Evolutionary conservation across 2,329 filamentous ascomycete genomes (phyloP).

Genomic region (Triangularia setosa): DNA sequence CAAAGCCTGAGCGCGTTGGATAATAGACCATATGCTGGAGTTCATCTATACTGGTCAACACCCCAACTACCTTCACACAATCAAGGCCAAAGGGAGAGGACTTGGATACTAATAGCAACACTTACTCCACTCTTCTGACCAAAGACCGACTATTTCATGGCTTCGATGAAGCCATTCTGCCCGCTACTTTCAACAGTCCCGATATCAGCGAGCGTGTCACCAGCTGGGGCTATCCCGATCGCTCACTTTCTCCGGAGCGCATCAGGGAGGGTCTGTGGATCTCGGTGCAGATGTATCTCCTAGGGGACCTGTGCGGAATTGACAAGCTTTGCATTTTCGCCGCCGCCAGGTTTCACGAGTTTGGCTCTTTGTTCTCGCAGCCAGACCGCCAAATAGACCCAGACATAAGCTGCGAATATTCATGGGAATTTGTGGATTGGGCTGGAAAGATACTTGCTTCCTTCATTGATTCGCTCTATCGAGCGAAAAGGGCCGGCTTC

Average conservation of each 20-base stretch:
- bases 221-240: background rate
- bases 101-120: background rate
- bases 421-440: background rate
- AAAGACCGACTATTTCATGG: background rate
- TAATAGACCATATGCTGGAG: background rate
- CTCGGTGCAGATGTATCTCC: background rate
- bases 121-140: background rate
- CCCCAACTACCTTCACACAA: background rate
- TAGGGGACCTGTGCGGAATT: background rate
- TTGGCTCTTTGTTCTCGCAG: background rate
- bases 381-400: background rate
- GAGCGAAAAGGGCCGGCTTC: background rate
- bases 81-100: background rate
- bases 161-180: background rate
- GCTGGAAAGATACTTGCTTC: background rate
- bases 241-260: background rate
- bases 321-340: background rate
- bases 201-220: background rate
- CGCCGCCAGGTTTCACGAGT: background rate
- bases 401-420: background rate
- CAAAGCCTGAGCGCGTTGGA: too few species aligned
- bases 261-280: background rate
- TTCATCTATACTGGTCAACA: background rate
- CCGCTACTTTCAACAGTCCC: background rate
- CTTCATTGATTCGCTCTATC: background rate